These are phyloP conservation scores for Aspergillus fructus DNA, from an alignment of 2,329 filamentous ascomycete genomes.

Conservation along the genomic window DNA sequence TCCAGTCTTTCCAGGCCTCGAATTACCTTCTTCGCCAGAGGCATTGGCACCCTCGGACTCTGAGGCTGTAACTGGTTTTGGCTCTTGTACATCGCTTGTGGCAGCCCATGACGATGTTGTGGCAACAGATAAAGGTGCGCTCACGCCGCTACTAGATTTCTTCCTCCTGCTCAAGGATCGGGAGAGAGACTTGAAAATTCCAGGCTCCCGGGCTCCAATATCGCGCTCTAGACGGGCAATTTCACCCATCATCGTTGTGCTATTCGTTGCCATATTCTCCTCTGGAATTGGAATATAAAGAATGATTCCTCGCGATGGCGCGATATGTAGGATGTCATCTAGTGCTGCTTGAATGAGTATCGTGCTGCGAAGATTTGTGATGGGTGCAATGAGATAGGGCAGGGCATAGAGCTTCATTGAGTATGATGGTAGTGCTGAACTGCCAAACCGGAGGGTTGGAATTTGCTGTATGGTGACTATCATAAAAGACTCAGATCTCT, in stretches of 20 bases:
- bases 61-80: neutral
- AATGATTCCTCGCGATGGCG: constrained; percentile 66
- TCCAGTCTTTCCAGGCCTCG: constrained; percentile 22
- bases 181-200: constrained; percentile 41
- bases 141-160: constrained; percentile 31
- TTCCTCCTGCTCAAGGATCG: constrained; percentile 40
- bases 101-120: constrained; percentile 21
- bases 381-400: constrained; percentile 65
- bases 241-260: constrained; percentile 67
- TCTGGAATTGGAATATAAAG: constrained; percentile 70
- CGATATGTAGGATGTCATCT: constrained; percentile 67
- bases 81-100: neutral
- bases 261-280: constrained; percentile 69
- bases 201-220: constrained; percentile 41
- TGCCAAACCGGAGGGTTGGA: constrained; percentile 71
- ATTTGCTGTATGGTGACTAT: constrained; percentile 75
- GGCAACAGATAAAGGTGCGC: constrained; percentile 24
- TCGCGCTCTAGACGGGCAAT: constrained; percentile 59
- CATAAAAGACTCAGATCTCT: constrained; percentile 70
- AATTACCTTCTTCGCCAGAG: constrained; percentile 8
- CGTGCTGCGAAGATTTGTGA: constrained; percentile 78
- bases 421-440: constrained; percentile 77
- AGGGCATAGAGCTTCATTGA: constrained; percentile 72
- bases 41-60: constrained; percentile 6
- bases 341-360: constrained; percentile 75